These are phyloP conservation scores for Rhodotorula taiwanensis DNA, from an alignment of 768 basidiomycete genomes.

Conservation along the genomic window DNA sequence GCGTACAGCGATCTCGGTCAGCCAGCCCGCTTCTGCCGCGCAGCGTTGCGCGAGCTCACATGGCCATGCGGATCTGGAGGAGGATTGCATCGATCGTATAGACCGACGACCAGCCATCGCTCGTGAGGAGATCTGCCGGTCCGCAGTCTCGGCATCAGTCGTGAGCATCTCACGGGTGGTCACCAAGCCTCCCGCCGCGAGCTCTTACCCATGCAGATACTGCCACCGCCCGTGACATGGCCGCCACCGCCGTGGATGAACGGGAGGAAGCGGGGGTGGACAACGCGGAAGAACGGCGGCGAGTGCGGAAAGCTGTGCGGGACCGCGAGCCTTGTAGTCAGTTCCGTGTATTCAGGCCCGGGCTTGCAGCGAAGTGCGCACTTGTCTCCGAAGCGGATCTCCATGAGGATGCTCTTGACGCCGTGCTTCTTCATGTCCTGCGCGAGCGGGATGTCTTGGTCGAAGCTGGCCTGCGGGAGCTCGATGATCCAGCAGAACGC, in stretches of 20 bases:
- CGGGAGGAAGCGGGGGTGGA: constrained; percentile 64
- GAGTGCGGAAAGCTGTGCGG: constrained; percentile 60
- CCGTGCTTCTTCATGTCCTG: constrained; percentile 55
- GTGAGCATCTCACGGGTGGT: no score
- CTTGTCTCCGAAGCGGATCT: constrained; percentile 52
- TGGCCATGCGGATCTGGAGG: constrained; percentile 62
- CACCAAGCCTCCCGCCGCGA: no score
- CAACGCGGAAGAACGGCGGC: constrained; percentile 69
- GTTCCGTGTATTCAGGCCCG: background rate
- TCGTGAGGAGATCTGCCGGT: constrained; percentile 59
- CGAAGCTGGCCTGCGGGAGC: constrained; percentile 57
- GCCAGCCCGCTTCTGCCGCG: no score
- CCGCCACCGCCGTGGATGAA: constrained; percentile 65
- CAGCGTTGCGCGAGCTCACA: constrained; percentile 42
- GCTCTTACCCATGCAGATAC: constrained; percentile 62
- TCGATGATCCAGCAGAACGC: constrained; percentile 54
- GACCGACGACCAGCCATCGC: constrained; percentile 51
- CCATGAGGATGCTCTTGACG: constrained; percentile 63
- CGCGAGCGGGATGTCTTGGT: constrained; percentile 56
- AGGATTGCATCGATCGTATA: constrained; percentile 42
- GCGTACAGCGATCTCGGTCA: background rate
- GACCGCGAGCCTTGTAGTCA: constrained; percentile 38
- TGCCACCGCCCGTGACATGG: constrained; percentile 51
- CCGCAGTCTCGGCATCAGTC: no score
- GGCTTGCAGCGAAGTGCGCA: no score